Conservation (phyloP, 371 early-diverging fungal species). For the Phascolomyces articulosus region DNA sequence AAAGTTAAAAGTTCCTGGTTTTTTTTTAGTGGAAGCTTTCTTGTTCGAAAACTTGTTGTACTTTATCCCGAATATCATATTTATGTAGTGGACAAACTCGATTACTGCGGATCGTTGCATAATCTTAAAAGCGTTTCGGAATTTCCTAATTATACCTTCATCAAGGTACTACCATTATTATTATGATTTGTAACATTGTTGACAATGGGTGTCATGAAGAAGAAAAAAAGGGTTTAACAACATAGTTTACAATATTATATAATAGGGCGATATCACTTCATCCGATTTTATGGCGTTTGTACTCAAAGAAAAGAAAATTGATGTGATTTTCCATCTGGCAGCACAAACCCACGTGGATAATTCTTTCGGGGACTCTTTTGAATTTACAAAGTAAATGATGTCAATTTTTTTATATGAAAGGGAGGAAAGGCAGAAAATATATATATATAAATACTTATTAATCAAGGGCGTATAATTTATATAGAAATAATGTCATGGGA, state of each 20-base stretch:
- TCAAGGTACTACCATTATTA: slow-evolving; percentile 57
- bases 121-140: slow-evolving; percentile 60
- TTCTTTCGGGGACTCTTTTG: slow-evolving; percentile 87
- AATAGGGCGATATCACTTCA: slow-evolving; percentile 76
- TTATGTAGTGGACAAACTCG: slow-evolving; percentile 79
- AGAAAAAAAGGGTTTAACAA: not conserved
- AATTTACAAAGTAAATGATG: slow-evolving; percentile 67
- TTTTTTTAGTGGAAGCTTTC: slow-evolving; percentile 54
- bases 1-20: no score
- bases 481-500: slow-evolving; percentile 81
- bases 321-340: slow-evolving; percentile 83
- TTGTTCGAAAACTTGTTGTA: slow-evolving; percentile 65
- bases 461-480: not conserved
- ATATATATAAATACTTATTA: not conserved
- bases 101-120: slow-evolving; percentile 78
- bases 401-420: no score
- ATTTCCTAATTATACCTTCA: slow-evolving; percentile 68
- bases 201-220: no score
- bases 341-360: slow-evolving; percentile 91
- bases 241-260: not conserved
- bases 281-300: slow-evolving; percentile 71
- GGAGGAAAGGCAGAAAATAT: no score
- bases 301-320: slow-evolving; percentile 71
- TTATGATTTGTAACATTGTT: no score
- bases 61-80: slow-evolving; percentile 76